phyloP scores from a whole-genome alignment of 441 rosid species.

The Kokia cookei region DNA sequence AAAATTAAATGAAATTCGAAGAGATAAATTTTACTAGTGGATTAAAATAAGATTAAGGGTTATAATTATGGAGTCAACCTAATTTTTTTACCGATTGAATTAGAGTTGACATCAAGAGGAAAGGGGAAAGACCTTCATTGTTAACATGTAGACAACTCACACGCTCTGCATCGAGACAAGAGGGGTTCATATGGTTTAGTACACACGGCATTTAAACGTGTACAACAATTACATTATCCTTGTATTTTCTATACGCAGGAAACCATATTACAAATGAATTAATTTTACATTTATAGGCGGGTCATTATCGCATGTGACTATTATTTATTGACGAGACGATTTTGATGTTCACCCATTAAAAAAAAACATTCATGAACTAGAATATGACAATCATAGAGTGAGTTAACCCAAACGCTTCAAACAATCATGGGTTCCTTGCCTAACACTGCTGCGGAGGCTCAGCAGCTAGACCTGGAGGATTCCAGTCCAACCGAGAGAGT shows the following conservation, averaged over 20 bases:
- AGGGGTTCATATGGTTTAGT: background rate
- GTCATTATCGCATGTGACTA: background rate
- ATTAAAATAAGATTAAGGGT: too few species aligned
- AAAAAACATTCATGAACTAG: background rate
- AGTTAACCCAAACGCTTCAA: slow-evolving; percentile 30
- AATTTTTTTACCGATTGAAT: too few species aligned
- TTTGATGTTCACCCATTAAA: background rate
- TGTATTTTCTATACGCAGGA: background rate
- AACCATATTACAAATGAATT: background rate
- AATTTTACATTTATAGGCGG: background rate
- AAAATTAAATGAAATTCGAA: too few species aligned
- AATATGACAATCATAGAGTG: background rate
- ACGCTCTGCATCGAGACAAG: background rate
- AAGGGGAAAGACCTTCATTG: background rate
- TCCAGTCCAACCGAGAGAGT: slow-evolving; percentile 16
- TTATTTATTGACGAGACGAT: background rate
- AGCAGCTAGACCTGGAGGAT: slow-evolving; percentile 18
- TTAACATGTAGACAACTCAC: background rate
- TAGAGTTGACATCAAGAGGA: background rate
- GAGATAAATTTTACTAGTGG: too few species aligned
- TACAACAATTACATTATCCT: background rate
- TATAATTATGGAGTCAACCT: too few species aligned
- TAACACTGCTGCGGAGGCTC: slow-evolving; percentile 11
- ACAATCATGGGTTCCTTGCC: slow-evolving; percentile 22
- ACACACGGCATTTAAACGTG: background rate